A percentile compares a stretch with the other conserved stretches of the same genome.
Evolutionary conservation across 2,329 filamentous ascomycete species (phyloP).

Genomic region (Scleromitrula shiraiana): DNA sequence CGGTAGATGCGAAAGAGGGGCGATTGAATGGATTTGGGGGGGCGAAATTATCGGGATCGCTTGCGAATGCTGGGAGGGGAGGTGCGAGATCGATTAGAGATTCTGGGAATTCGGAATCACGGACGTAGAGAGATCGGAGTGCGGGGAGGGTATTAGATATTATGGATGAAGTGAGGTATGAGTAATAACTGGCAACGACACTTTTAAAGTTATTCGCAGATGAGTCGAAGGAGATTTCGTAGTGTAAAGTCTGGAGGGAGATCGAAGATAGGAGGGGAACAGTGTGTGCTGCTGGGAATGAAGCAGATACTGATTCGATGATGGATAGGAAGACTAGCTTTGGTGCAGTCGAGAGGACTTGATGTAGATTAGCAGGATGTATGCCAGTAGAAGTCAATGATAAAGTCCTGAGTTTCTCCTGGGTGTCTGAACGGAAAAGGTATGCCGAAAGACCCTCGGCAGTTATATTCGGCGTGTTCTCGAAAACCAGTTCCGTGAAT

Average conservation of each 20-base stretch:
- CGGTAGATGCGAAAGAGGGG: slow-evolving; percentile 22
- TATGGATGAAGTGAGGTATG: slow-evolving; percentile 77
- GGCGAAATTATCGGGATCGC: slow-evolving; percentile 26
- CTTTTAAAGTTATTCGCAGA: slow-evolving; percentile 48
- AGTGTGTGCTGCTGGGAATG: slow-evolving; percentile 45
- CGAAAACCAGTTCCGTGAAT: slow-evolving; percentile 64
- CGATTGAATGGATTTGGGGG: slow-evolving; percentile 22
- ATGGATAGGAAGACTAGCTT: slow-evolving; percentile 42
- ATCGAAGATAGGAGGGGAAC: slow-evolving; percentile 59
- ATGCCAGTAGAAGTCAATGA: slow-evolving; percentile 67
- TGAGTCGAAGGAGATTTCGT: slow-evolving; percentile 64
- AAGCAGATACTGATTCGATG: slow-evolving; percentile 45
- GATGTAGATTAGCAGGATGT: slow-evolving; percentile 36
- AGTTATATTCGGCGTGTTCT: slow-evolving; percentile 64
- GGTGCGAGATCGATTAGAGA: slow-evolving; percentile 61
- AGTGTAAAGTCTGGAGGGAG: slow-evolving; percentile 67
- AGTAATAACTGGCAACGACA: slow-evolving; percentile 62
- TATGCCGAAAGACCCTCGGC: slow-evolving; percentile 62
- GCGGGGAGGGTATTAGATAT: slow-evolving; percentile 66
- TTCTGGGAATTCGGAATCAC: slow-evolving; percentile 76
- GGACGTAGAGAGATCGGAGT: slow-evolving; percentile 73
- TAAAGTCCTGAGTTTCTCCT: slow-evolving; percentile 55
- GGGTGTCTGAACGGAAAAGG: slow-evolving; percentile 53
- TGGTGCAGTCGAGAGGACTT: slow-evolving; percentile 35
- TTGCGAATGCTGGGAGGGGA: slow-evolving; percentile 46